Conservation (phyloP, 331 rosid genomes). For the Stylosanthes scabra region DNA sequence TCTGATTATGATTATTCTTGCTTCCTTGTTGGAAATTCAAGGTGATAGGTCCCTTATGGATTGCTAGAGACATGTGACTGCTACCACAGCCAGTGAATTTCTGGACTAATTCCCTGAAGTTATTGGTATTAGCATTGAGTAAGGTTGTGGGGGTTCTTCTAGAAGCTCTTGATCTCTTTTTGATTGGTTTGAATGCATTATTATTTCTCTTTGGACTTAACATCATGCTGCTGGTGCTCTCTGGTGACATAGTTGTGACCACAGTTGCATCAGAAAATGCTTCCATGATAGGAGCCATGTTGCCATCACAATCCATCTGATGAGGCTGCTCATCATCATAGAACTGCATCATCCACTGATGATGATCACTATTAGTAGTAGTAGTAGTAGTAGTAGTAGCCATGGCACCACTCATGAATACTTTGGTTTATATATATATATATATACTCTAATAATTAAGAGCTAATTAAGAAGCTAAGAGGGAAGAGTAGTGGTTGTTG, state of each 20-base stretch:
- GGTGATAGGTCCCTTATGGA: slow-evolving; percentile 77
- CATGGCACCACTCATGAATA: slow-evolving; percentile 26
- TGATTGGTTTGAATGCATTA: slow-evolving; percentile 45
- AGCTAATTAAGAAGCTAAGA: too few relatives aligned
- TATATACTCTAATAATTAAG: too few relatives aligned
- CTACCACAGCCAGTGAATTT: slow-evolving; percentile 76
- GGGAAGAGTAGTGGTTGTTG: neutral
- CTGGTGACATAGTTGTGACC: slow-evolving; percentile 27
- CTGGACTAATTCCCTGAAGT: slow-evolving; percentile 80
- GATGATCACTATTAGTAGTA: slow-evolving; percentile 26
- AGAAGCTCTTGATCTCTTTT: slow-evolving; percentile 67
- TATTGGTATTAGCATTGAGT: slow-evolving; percentile 73
- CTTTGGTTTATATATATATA: neutral
- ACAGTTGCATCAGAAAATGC: slow-evolving; percentile 28
- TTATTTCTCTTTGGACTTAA: slow-evolving; percentile 39
- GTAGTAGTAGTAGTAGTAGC: slow-evolving; percentile 23
- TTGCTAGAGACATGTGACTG: slow-evolving; percentile 43
- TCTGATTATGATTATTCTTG: neutral
- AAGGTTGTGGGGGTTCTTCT: slow-evolving; percentile 63
- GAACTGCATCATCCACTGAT: slow-evolving; percentile 47
- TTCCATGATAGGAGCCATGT: neutral
- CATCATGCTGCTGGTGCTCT: neutral
- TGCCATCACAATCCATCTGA: slow-evolving; percentile 22
- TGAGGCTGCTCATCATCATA: slow-evolving; percentile 31
- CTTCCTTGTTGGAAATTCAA: slow-evolving; percentile 57